Percentiles rank a stretch among this genome's conserved stretches.
Conservation (phyloP, 2,329 filamentous ascomycete genomes). For the Colletotrichum echinochloae region DNA sequence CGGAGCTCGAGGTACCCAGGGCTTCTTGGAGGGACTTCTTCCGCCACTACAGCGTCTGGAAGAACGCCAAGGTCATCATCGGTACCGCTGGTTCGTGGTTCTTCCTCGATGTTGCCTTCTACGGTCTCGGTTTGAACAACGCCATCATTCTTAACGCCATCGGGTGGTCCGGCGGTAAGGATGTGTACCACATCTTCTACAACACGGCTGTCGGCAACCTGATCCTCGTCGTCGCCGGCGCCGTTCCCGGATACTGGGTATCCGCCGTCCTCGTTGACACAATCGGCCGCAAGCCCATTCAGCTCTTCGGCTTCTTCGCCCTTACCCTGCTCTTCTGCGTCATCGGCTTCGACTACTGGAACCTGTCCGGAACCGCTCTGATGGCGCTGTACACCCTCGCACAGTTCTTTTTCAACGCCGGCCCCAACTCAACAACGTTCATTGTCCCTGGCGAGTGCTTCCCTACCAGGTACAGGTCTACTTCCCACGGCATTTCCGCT, state of each 20-base stretch:
- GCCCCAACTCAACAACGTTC: constrained; percentile 72
- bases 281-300: constrained; percentile 82
- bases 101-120: constrained; percentile 73
- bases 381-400: constrained; percentile 27
- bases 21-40: constrained; percentile 79
- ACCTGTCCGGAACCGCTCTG: constrained; percentile 35
- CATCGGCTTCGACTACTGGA: constrained; percentile 61
- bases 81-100: constrained; percentile 91
- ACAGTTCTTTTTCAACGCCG: constrained; percentile 46
- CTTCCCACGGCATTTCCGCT: constrained; percentile 72
- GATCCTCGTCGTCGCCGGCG: constrained; percentile 81
- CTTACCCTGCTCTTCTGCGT: constrained; percentile 61
- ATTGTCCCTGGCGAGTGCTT: constrained; percentile 75
- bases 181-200: constrained; percentile 76
- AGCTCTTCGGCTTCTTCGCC: constrained; percentile 62
- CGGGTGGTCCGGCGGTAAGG: constrained; percentile 70
- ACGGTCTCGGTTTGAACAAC: constrained; percentile 81
- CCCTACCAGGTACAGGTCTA: constrained; percentile 71
- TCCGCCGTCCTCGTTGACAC: constrained; percentile 80
- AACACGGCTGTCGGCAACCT: constrained; percentile 84
- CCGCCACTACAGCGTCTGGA: constrained; percentile 76
- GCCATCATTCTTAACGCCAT: constrained; percentile 77
- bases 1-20: constrained; percentile 73
- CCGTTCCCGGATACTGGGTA: constrained; percentile 86
- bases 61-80: constrained; percentile 77